phyloP scores from a whole-genome alignment of 1,284 basidiomycete species.

The Trichosporon sp. region DNA sequence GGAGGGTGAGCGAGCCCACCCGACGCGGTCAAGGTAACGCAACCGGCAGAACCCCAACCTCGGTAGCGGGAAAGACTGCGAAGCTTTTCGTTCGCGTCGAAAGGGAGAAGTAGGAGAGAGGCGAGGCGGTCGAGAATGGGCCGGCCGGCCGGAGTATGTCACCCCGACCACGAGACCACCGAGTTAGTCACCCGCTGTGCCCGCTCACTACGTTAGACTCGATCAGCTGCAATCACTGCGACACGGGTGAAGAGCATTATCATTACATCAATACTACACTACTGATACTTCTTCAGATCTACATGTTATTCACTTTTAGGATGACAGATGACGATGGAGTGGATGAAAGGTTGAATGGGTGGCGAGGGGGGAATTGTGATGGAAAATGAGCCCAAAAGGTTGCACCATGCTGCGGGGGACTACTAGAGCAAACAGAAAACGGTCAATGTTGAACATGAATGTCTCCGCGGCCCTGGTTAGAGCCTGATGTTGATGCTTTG shows the following conservation, averaged over 20 bases:
- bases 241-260: neutral
- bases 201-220: neutral
- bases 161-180: constrained; percentile 2
- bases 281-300: neutral
- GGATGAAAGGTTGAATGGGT: neutral
- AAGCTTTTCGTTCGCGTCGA: neutral
- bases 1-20: neutral
- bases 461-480: neutral
- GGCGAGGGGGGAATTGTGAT: neutral
- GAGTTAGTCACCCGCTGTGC: neutral
- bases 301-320: constrained; percentile 18
- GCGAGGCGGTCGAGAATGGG: constrained; percentile 8
- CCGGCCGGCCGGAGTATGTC: constrained; percentile 11
- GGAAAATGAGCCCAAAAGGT: neutral
- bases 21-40: neutral
- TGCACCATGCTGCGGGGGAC: constrained; percentile 13
- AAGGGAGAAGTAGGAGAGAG: neutral
- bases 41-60: neutral
- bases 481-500: constrained; percentile 17
- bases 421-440: constrained; percentile 9
- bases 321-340: neutral
- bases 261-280: constrained; percentile 19
- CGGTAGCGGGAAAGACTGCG: neutral
- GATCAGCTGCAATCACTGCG: constrained; percentile 1
- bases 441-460: neutral